A percentile compares a stretch with the other conserved stretches of the same genome.
Conservation (phyloP, 2,329 filamentous ascomycete genomes). For the Pyrenophora seminiperda region DNA sequence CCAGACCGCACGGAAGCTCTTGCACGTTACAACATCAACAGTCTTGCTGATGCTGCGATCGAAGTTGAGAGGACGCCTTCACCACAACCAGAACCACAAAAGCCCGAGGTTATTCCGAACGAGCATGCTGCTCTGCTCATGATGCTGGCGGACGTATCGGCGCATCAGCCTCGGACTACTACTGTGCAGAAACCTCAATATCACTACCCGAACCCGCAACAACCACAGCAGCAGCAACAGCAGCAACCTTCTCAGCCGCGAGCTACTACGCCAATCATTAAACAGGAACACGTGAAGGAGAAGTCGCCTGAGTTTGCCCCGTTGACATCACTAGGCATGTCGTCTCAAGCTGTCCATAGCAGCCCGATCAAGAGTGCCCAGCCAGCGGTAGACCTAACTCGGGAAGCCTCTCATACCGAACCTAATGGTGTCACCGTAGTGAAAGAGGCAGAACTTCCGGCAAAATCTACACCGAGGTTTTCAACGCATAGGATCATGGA, state of each 20-base stretch:
- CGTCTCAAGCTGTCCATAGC: slow-evolving; percentile 27
- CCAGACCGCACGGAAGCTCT: slow-evolving; percentile 49
- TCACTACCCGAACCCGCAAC: slow-evolving; percentile 9
- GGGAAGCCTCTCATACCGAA: slow-evolving; percentile 13
- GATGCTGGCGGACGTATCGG: slow-evolving; percentile 45
- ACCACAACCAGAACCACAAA: slow-evolving; percentile 21
- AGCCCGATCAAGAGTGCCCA: slow-evolving; percentile 22
- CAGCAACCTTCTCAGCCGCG: slow-evolving; percentile 10
- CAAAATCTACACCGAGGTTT: slow-evolving; percentile 31
- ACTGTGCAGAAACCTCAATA: slow-evolving; percentile 4
- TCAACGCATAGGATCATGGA: slow-evolving; percentile 47
- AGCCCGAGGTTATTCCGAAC: slow-evolving; percentile 44
- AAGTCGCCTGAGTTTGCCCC: slow-evolving; percentile 25
- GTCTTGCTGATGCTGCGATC: slow-evolving; percentile 41
- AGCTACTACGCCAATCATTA: slow-evolving; percentile 19
- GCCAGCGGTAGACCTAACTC: slow-evolving; percentile 4
- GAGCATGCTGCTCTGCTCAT: slow-evolving; percentile 50
- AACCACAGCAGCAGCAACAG: slow-evolving; percentile 7
- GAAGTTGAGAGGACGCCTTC: slow-evolving; percentile 42
- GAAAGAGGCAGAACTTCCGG: slow-evolving; percentile 22
- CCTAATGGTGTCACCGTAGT: slow-evolving; percentile 10
- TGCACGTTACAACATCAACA: slow-evolving; percentile 45
- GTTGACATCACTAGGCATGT: slow-evolving; percentile 17
- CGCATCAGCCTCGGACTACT: slow-evolving; percentile 25
- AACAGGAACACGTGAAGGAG: slow-evolving; percentile 20